Conservation (phyloP, 1,139 yeast genomes). For the Saccharomyces hybrid region DNA sequence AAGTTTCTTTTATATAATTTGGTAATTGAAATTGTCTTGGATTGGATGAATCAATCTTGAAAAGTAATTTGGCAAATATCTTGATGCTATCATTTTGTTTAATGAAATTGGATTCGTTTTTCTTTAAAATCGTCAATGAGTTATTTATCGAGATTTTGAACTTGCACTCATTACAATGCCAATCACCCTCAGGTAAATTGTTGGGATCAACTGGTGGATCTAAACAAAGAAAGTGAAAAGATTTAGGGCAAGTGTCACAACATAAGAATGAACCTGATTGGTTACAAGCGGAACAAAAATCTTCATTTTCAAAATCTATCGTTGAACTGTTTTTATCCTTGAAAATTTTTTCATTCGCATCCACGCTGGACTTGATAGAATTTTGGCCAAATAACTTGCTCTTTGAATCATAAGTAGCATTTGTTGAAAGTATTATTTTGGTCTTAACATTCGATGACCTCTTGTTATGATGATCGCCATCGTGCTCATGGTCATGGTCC, state of each 20-base stretch:
- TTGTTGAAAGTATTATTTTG: background rate
- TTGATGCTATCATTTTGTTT: conserved; percentile 15
- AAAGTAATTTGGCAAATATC: conserved; percentile 58
- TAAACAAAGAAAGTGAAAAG: conserved; percentile 86
- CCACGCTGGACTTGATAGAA: conserved; percentile 14
- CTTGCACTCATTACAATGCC: conserved; percentile 79
- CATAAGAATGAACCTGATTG: conserved; percentile 84
- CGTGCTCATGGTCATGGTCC: background rate
- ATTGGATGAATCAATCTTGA: conserved; percentile 45
- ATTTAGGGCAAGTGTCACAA: conserved; percentile 87
- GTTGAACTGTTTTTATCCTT: conserved; percentile 13
- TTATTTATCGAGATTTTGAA: conserved; percentile 32
- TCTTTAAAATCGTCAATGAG: conserved; percentile 12
- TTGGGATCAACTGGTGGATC: conserved; percentile 80
- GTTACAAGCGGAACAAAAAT: conserved; percentile 82
- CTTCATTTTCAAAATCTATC: conserved; percentile 54
- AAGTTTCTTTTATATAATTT: conserved; percentile 57
- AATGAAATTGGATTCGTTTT: conserved; percentile 20
- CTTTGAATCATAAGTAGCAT: conserved; percentile 15
- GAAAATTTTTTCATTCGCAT: conserved; percentile 10
- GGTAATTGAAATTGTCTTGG: conserved; percentile 77
- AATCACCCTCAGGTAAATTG: conserved; percentile 76
- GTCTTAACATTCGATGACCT: background rate
- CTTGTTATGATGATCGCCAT: background rate
- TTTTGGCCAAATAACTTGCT: conserved; percentile 26